Evolutionary conservation across 2,329 filamentous ascomycete genomes (phyloP).

Genomic region (Botrytis fabae): DNA sequence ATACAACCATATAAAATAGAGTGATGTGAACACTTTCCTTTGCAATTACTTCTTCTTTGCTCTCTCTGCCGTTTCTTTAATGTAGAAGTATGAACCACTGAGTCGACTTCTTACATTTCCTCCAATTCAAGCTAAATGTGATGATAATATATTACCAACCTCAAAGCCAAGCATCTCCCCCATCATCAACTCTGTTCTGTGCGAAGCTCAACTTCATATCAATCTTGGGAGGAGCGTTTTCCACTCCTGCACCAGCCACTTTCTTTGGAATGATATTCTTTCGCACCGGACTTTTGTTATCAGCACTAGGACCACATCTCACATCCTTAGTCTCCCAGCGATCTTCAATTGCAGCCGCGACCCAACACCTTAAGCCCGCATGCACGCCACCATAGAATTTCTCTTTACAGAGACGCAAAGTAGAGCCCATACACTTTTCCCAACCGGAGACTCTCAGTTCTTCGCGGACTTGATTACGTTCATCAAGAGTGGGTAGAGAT

Average conservation of each 20-base stretch:
- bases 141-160: neutral
- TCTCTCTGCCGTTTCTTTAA: too few relatives aligned
- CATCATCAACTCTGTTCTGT: slow-evolving; percentile 22
- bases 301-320: slow-evolving; percentile 64
- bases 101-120: neutral
- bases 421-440: slow-evolving; percentile 85
- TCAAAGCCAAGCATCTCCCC: slow-evolving; percentile 35
- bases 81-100: slow-evolving; percentile 12
- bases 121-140: neutral
- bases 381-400: slow-evolving; percentile 96
- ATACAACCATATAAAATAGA: slow-evolving; percentile 16
- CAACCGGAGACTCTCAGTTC: slow-evolving; percentile 82
- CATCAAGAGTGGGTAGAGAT: slow-evolving; percentile 66
- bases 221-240: slow-evolving; percentile 36
- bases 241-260: slow-evolving; percentile 18
- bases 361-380: slow-evolving; percentile 85
- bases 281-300: slow-evolving; percentile 48
- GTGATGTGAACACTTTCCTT: neutral
- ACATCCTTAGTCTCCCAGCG: slow-evolving; percentile 84
- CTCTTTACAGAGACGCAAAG: slow-evolving; percentile 88
- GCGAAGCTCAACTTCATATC: slow-evolving; percentile 39
- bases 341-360: slow-evolving; percentile 82
- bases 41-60: neutral
- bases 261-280: slow-evolving; percentile 36
- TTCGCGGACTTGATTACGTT: slow-evolving; percentile 76